Evolutionary conservation across 1,284 basidiomycete species (phyloP).

Genomic region (Spongiforma sp.): DNA sequence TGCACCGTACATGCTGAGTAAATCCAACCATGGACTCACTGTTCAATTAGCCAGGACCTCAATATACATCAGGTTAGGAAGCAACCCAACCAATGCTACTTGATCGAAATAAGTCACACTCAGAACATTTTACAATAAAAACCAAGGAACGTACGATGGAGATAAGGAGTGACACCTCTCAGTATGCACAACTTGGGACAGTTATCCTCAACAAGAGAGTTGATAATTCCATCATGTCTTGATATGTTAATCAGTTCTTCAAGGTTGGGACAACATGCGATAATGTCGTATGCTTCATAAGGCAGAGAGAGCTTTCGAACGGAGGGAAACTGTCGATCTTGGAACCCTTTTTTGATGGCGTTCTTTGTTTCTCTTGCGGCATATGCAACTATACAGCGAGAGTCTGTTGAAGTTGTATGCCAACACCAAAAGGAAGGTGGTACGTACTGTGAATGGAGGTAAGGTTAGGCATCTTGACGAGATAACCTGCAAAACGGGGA

Average conservation of each 20-base stretch:
- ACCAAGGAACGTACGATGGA: too few species aligned
- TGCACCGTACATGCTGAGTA: too few species aligned
- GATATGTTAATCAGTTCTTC: conserved; percentile 28
- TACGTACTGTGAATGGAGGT: conserved; percentile 36
- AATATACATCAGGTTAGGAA: conserved; percentile 15
- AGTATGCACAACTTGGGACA: conserved; percentile 12
- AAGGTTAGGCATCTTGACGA: conserved; percentile 39
- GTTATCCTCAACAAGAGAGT: conserved; percentile 1
- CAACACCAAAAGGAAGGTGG: background rate
- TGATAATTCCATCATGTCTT: conserved; percentile 11
- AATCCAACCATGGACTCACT: too few species aligned
- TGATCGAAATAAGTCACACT: too few species aligned
- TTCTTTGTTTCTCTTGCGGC: too few species aligned
- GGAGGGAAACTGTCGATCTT: conserved; percentile 28
- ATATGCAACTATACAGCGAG: too few species aligned
- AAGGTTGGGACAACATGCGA: conserved; percentile 37
- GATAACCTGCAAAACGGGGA: conserved; percentile 36
- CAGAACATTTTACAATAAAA: too few species aligned
- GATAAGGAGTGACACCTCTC: too few species aligned
- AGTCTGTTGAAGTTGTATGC: too few species aligned
- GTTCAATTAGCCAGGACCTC: too few species aligned
- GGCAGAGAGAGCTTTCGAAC: conserved; percentile 36
- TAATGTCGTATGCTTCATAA: conserved; percentile 36
- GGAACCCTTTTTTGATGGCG: conserved; percentile 37
- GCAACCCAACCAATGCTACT: conserved; percentile 3